phyloP scores from a whole-genome alignment of 169 alveolate genomes.

The Plasmodium billcollinsi region DNA sequence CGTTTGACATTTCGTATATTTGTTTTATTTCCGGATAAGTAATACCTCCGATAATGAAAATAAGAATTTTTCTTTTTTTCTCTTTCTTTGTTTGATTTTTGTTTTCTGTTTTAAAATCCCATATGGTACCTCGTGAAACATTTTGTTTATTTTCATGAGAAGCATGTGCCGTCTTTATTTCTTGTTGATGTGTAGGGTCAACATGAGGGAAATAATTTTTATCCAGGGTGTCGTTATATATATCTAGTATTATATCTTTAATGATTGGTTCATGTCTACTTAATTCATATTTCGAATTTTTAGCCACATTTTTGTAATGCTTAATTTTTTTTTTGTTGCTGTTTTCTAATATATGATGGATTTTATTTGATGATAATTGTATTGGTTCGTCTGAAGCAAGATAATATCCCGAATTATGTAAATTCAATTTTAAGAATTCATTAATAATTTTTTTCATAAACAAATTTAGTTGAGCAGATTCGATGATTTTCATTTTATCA shows the following conservation, averaged over 20 bases:
- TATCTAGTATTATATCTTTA: slow-evolving; percentile 60
- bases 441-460: slow-evolving; percentile 76
- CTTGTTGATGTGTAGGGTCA: neutral
- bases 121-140: slow-evolving; percentile 42
- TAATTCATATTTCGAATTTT: slow-evolving; percentile 40
- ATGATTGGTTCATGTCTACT: slow-evolving; percentile 66
- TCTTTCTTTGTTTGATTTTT: slow-evolving; percentile 23
- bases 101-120: slow-evolving; percentile 31
- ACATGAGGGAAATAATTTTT: slow-evolving; percentile 54
- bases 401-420: slow-evolving; percentile 1
- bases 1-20: slow-evolving; percentile 80
- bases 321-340: slow-evolving; percentile 54
- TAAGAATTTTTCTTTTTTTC: slow-evolving; percentile 73
- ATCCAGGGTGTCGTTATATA: slow-evolving; percentile 30
- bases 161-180: neutral
- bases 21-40: slow-evolving; percentile 87
- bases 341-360: slow-evolving; percentile 2
- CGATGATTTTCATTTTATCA: slow-evolving; percentile 52
- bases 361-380: neutral
- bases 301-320: slow-evolving; percentile 37
- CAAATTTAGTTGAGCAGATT: slow-evolving; percentile 79
- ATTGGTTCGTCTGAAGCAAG: neutral
- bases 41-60: slow-evolving; percentile 87
- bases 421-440: slow-evolving; percentile 19
- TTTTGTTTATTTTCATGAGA: slow-evolving; percentile 29